These are phyloP conservation scores for Lepidopterella palustris DNA, from an alignment of 495 filamentous ascomycete genomes.

Conservation along the genomic window DNA sequence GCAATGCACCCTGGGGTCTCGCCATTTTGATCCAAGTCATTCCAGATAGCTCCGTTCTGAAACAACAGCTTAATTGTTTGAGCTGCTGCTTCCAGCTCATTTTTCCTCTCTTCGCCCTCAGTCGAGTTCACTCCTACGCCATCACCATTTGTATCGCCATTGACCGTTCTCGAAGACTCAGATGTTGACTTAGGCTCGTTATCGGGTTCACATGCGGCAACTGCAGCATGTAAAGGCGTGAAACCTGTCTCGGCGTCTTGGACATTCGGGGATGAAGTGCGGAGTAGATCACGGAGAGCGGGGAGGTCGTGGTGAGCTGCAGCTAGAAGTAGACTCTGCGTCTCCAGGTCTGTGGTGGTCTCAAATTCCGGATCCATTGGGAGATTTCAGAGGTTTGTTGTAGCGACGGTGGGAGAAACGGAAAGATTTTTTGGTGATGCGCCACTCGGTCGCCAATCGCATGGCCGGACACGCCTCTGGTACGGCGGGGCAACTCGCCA, in stretches of 20 bases:
- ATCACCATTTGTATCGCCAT: slow-evolving; percentile 21
- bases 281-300: slow-evolving; percentile 67
- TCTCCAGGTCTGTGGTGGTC: slow-evolving; percentile 20
- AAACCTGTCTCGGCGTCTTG: slow-evolving; percentile 81
- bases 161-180: neutral
- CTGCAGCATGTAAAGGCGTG: slow-evolving; percentile 83
- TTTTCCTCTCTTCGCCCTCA: slow-evolving; percentile 23
- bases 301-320: slow-evolving; percentile 75
- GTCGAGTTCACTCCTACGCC: slow-evolving; percentile 5
- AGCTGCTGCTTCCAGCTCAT: slow-evolving; percentile 48
- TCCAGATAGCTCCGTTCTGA: slow-evolving; percentile 91
- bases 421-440: too few species aligned
- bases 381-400: too few species aligned
- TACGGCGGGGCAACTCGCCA: too few species aligned
- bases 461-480: too few species aligned
- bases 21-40: slow-evolving; percentile 75
- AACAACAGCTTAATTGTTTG: slow-evolving; percentile 70
- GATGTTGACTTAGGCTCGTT: slow-evolving; percentile 8
- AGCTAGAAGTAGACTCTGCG: slow-evolving; percentile 59
- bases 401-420: too few species aligned
- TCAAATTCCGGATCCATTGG: slow-evolving; percentile 15
- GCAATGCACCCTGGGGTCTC: slow-evolving; percentile 94
- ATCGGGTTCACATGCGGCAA: slow-evolving; percentile 67
- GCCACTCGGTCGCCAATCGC: too few species aligned
- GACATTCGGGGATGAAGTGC: slow-evolving; percentile 60